These are phyloP conservation scores for Penicillium griseofulvum DNA, from an alignment of 2,329 filamentous ascomycete genomes.

Conservation along the genomic window DNA sequence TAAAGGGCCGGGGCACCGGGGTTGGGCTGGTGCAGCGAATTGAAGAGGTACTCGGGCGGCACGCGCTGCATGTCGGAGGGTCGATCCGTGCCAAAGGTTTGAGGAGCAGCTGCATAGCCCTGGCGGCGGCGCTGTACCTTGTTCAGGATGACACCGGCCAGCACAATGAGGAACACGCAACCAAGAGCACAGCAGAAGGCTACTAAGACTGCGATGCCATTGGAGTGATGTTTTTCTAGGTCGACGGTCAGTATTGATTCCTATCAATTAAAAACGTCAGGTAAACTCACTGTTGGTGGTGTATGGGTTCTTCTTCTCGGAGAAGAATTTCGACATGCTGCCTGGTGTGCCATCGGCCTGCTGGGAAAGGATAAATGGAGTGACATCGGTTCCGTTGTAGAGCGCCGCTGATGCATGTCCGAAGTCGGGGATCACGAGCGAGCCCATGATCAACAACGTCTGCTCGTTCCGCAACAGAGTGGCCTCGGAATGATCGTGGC, in stretches of 20 bases:
- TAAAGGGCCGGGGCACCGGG: slow-evolving; percentile 36
- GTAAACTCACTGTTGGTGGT: slow-evolving; percentile 56
- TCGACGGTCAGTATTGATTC: slow-evolving; percentile 5
- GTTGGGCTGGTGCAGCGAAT: slow-evolving; percentile 37
- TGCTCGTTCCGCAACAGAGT: slow-evolving; percentile 65
- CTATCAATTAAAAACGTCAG: slow-evolving; percentile 7
- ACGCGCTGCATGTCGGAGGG: slow-evolving; percentile 46
- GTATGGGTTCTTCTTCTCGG: slow-evolving; percentile 77
- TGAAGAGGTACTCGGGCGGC: slow-evolving; percentile 48
- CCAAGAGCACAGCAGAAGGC: slow-evolving; percentile 49
- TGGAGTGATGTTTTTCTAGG: slow-evolving; percentile 41
- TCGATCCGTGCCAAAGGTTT: slow-evolving; percentile 46
- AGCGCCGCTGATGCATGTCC: slow-evolving; percentile 82
- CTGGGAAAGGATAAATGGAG: slow-evolving; percentile 77
- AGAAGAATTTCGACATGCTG: slow-evolving; percentile 78
- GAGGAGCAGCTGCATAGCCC: slow-evolving; percentile 47
- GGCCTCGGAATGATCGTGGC: slow-evolving; percentile 63
- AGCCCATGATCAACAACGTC: slow-evolving; percentile 79
- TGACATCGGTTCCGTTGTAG: slow-evolving; percentile 77
- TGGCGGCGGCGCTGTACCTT: slow-evolving; percentile 48
- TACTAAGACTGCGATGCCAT: slow-evolving; percentile 47
- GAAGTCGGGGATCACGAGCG: slow-evolving; percentile 70
- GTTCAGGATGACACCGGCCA: slow-evolving; percentile 48
- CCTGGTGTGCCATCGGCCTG: slow-evolving; percentile 64
- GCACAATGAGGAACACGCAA: slow-evolving; percentile 49